These are phyloP conservation scores for Polymyxa betae DNA, from an alignment of 208 protist genomes.

Conservation along the genomic window DNA sequence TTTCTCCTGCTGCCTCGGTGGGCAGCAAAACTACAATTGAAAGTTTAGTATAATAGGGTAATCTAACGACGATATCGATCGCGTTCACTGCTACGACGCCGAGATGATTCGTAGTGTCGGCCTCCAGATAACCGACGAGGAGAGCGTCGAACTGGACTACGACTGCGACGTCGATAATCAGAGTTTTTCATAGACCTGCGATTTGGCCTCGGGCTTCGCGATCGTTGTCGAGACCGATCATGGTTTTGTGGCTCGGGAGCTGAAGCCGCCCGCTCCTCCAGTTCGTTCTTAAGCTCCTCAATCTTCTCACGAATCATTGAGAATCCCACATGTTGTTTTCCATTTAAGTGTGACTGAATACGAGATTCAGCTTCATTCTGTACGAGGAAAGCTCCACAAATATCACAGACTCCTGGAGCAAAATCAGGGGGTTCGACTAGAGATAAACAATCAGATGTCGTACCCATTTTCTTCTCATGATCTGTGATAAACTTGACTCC, in stretches of 20 bases:
- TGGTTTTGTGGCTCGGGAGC: background rate
- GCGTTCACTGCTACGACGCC: background rate
- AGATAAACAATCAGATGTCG: background rate
- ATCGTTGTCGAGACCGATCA: background rate
- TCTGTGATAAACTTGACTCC: slow-evolving; percentile 6
- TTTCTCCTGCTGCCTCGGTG: too few species aligned
- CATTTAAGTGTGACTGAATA: slow-evolving; percentile 43
- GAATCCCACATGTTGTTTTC: slow-evolving; percentile 48
- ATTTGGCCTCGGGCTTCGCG: background rate
- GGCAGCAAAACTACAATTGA: too few species aligned
- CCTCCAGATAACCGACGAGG: background rate
- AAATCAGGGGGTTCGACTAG: background rate
- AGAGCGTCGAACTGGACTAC: background rate
- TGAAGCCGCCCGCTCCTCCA: background rate
- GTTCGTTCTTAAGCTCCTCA: background rate
- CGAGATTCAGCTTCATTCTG: slow-evolving; percentile 46
- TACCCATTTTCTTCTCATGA: slow-evolving; percentile 43
- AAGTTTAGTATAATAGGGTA: too few species aligned
- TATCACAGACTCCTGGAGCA: background rate
- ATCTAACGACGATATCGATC: too few species aligned
- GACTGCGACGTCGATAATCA: background rate
- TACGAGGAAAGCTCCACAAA: slow-evolving; percentile 41
- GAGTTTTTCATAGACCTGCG: background rate
- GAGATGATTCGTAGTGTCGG: background rate
- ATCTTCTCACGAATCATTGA: slow-evolving; percentile 39